Conservation (phyloP, 371 early-diverging fungal genomes). For the Mortierella sp. region DNA sequence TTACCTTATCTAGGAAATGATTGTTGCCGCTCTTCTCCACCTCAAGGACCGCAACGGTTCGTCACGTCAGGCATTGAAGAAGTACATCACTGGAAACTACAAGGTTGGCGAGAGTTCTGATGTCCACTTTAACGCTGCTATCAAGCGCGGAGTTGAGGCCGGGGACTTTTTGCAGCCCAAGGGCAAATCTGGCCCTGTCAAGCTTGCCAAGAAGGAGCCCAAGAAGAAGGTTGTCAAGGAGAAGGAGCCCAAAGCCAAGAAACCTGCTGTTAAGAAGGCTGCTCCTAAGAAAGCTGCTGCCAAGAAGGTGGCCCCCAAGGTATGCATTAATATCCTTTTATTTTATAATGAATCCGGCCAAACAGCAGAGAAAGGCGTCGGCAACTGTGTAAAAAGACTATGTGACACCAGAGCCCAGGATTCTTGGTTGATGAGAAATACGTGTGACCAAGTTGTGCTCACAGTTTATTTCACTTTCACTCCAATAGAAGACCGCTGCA, state of each 20-base stretch:
- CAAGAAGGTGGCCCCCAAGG: slow-evolving; percentile 57
- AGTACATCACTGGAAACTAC: slow-evolving; percentile 86
- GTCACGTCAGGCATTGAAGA: slow-evolving; percentile 85
- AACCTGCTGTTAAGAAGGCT: slow-evolving; percentile 47
- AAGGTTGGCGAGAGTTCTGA: slow-evolving; percentile 72
- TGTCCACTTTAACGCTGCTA: slow-evolving; percentile 75
- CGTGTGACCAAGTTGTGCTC: background rate
- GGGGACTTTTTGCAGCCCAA: slow-evolving; percentile 80
- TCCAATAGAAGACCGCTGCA: slow-evolving; percentile 43
- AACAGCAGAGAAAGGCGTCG: no score
- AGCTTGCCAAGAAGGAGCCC: slow-evolving; percentile 52
- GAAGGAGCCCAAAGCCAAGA: slow-evolving; percentile 58
- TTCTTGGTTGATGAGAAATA: background rate
- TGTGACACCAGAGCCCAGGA: background rate
- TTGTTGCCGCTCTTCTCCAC: slow-evolving; percentile 70
- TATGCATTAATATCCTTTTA: background rate
- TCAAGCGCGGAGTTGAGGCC: slow-evolving; percentile 80
- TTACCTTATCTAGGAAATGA: slow-evolving; percentile 61
- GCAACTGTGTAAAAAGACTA: no score
- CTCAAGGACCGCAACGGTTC: slow-evolving; percentile 86
- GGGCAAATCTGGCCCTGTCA: slow-evolving; percentile 74
- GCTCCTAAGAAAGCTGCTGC: slow-evolving; percentile 52
- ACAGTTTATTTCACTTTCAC: background rate
- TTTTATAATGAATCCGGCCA: background rate
- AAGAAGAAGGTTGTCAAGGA: slow-evolving; percentile 44